A percentile compares a stretch with the other conserved stretches of the same genome.
phyloP scores from a whole-genome alignment of 2,329 filamentous ascomycete species.

The Phaeosphaeria sp. region DNA sequence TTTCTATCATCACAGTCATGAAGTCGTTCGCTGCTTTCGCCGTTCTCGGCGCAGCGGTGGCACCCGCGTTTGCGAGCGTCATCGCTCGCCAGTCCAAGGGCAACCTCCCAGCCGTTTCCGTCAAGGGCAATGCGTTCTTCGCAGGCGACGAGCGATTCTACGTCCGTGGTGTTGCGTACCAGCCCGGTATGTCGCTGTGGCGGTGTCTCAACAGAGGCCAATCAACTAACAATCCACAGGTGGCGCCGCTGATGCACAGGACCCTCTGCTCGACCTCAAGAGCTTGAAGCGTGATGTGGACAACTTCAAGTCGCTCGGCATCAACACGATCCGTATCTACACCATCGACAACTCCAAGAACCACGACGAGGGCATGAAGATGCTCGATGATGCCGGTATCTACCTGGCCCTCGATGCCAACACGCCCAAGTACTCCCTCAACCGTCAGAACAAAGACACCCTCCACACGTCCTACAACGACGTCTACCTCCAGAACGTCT shows the following conservation, averaged over 20 bases:
- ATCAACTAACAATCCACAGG: conserved; percentile 33
- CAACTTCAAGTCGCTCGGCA: conserved; percentile 81
- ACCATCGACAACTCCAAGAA: conserved; percentile 84
- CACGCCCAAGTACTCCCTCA: conserved; percentile 85
- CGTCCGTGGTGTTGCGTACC: conserved; percentile 69
- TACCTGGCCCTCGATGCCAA: conserved; percentile 93
- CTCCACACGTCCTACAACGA: conserved; percentile 76
- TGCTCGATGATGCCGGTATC: conserved; percentile 82
- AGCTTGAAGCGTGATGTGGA: conserved; percentile 78
- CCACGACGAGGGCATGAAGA: conserved; percentile 86
- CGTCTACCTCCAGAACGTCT: conserved; percentile 82
- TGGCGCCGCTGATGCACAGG: conserved; percentile 56
- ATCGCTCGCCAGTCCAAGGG: conserved; percentile 38
- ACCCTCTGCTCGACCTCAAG: conserved; percentile 75
- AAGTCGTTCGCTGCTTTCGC: conserved; percentile 39
- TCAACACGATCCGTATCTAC: conserved; percentile 94
- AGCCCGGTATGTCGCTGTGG: conserved; percentile 58
- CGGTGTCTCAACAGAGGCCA: conserved; percentile 48
- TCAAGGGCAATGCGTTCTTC: conserved; percentile 71
- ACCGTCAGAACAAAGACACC: conserved; percentile 70
- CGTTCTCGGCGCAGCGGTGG: conserved; percentile 33
- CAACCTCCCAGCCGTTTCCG: conserved; percentile 61
- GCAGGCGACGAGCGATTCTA: conserved; percentile 66
- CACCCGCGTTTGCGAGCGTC: conserved; percentile 32
- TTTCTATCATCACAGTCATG: conserved; percentile 30